Conservation (phyloP, 2,329 filamentous ascomycete species). For the Plectosphaerella sp. region DNA sequence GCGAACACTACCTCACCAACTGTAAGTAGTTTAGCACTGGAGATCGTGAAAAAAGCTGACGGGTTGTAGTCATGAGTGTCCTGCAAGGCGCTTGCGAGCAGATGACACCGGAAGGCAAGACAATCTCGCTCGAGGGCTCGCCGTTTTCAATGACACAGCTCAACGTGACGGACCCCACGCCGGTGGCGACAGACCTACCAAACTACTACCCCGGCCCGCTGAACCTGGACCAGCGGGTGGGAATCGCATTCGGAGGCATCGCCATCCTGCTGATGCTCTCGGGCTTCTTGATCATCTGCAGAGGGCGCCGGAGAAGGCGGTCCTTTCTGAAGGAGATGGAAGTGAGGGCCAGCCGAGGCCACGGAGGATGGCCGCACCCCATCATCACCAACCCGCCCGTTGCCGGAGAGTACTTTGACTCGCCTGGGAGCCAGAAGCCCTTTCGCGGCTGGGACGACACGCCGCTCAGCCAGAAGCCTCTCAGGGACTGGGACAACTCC, state of each 20-base stretch:
- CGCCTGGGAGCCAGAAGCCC: conserved; percentile 24
- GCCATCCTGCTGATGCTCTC: conserved; percentile 39
- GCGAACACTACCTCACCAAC: conserved; percentile 44
- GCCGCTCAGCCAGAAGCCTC: conserved; percentile 48
- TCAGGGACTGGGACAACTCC: conserved; percentile 50
- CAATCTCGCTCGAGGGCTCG: conserved; percentile 45
- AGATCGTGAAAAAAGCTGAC: conserved; percentile 4
- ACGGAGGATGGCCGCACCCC: conserved; percentile 36
- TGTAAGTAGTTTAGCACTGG: conserved; percentile 31
- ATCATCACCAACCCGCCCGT: conserved; percentile 15
- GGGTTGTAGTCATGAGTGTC: conserved; percentile 36
- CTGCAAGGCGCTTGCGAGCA: conserved; percentile 54
- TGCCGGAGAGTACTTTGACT: conserved; percentile 12
- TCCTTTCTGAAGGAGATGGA: conserved; percentile 45
- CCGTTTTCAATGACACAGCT: conserved; percentile 45
- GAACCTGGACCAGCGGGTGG: conserved; percentile 50
- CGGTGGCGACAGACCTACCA: conserved; percentile 31
- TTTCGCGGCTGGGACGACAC: conserved; percentile 47
- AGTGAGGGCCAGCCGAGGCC: conserved; percentile 23
- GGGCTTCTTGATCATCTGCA: conserved; percentile 51
- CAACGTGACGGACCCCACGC: conserved; percentile 45
- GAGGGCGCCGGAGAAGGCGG: conserved; percentile 50
- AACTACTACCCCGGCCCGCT: conserved; percentile 42
- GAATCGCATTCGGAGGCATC: conserved; percentile 50
- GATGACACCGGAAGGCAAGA: conserved; percentile 38